Percentiles rank a stretch among this genome's conserved stretches.
phyloP scores from a whole-genome alignment of 805 yeast genomes.

The Helenozyma rhizophorensis region DNA sequence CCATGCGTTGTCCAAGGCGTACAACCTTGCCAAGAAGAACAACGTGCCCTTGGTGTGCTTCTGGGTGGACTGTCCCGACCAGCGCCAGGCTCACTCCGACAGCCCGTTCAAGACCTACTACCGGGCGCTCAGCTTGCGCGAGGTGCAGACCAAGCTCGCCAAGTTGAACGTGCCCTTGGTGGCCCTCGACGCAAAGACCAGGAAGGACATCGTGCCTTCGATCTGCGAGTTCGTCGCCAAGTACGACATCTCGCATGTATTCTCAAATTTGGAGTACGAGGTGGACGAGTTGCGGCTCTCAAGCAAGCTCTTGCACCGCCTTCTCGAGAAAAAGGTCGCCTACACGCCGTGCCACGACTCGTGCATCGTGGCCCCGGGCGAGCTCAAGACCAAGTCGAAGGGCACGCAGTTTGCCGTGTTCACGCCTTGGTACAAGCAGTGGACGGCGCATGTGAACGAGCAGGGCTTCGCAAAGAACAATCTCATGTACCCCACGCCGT shows the following conservation, averaged over 20 bases:
- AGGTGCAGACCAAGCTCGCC: conserved; percentile 26
- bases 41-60: conserved; percentile 35
- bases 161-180: conserved; percentile 36
- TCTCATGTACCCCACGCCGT: conserved; percentile 12
- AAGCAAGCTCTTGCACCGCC: conserved; percentile 12
- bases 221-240: conserved; percentile 21
- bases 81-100: conserved; percentile 38
- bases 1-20: conserved; percentile 33
- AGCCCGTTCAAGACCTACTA: conserved; percentile 41
- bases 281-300: conserved; percentile 40
- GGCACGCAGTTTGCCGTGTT: conserved; percentile 42
- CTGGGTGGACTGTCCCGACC: conserved; percentile 38
- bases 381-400: conserved; percentile 26
- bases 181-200: conserved; percentile 32
- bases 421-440: conserved; percentile 39
- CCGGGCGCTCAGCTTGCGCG: conserved; percentile 28
- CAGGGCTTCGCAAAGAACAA: conserved; percentile 9
- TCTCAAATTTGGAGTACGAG: conserved; percentile 40
- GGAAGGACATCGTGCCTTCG: conserved; percentile 23
- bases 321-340: conserved; percentile 14
- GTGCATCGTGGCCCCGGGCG: conserved; percentile 40
- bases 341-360: conserved; percentile 34
- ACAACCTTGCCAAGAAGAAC: conserved; percentile 23
- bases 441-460: conserved; percentile 29
- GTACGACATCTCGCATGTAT: conserved; percentile 23